Evolutionary conservation across 2,329 filamentous ascomycete species (phyloP), one percentile per base, ranked within the genome.

Genomic region (Proliferodiscus dingleyae): DNA sequence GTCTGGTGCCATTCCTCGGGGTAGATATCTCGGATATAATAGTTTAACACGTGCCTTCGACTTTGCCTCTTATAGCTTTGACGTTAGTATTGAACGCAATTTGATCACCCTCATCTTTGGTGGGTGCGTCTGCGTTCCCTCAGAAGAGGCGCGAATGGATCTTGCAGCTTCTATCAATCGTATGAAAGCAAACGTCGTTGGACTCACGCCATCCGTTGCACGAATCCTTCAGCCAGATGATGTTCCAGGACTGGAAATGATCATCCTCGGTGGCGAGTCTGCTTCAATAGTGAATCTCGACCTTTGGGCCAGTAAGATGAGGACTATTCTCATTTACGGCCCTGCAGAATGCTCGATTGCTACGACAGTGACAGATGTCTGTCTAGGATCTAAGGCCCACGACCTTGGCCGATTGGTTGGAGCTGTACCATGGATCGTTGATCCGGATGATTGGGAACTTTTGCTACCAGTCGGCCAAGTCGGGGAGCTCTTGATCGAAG

Each of bases 271-370:
- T n/a, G 57, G 57, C 15, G 59, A 61, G 37, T 39, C 46, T 41
- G 63, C 69, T 60, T 65, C 63, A 13, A 56, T 60, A 34, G 62
- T 57, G 15, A 63, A 68, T 49, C 56, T 69, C 40, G 57, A 60
- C 4, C 61, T 54, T 4, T 70, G 67, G 67, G 65, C 63, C 6
- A 11, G 47, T 49, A 23, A 55, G 18, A 64, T 57, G 50, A 61
- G 66, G 10, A 58, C 69, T 29, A 51, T 68, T 43, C 69, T 69
- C 55, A 64, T 58, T 1, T 72, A 70, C 49, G 70, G 69, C 0
- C 69, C 69, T 5, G 38, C 40, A 8, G 53, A 56, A 47, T 47
- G 46, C 36, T 30, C 30, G 10, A 10, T 21, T 2, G 16, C 34
- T 1, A 23, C n/a, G 6, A 33, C 6, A 7, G n/a, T 33, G 16